These are phyloP conservation scores for Parachaetomium inaequale DNA, from an alignment of 495 filamentous ascomycete species.

Conservation along the genomic window DNA sequence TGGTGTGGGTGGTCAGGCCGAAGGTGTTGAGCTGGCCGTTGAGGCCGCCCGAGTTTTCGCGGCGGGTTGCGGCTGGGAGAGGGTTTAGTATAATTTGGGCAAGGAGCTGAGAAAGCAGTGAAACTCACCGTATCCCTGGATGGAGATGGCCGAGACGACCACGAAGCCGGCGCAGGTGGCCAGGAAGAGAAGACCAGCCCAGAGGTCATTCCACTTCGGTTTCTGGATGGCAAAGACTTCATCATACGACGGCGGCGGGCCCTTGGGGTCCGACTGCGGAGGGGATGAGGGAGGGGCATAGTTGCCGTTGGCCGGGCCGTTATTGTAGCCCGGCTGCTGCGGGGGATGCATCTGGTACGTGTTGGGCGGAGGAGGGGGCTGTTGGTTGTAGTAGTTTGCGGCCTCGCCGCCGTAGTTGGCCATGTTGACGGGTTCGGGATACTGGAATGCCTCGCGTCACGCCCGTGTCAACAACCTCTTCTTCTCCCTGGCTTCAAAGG, in stretches of 20 bases:
- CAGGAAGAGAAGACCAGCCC: conserved; percentile 81
- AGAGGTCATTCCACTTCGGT: conserved; percentile 84
- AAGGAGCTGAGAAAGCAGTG: not conserved
- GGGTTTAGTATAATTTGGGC: not conserved
- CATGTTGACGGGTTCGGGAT: conserved; percentile 2
- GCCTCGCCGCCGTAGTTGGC: conserved; percentile 23
- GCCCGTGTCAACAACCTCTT: not conserved
- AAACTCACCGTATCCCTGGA: conserved; percentile 66
- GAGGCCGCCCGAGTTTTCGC: conserved; percentile 70
- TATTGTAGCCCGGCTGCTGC: conserved; percentile 21
- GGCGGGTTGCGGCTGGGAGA: conserved; percentile 48
- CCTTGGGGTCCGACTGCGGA: conserved; percentile 17
- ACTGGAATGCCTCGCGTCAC: not conserved
- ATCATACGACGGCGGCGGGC: conserved; percentile 61
- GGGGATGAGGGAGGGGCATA: conserved; percentile 22
- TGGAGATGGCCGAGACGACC: conserved; percentile 69
- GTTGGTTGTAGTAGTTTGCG: conserved; percentile 26
- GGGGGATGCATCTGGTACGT: conserved; percentile 29
- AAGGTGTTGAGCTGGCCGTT: conserved; percentile 66
- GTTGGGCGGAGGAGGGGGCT: conserved; percentile 24
- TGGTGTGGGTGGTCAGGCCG: conserved; percentile 74
- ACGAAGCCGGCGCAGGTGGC: conserved; percentile 70
- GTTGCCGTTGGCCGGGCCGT: conserved; percentile 4
- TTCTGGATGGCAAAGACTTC: conserved; percentile 74
- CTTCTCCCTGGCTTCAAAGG: not conserved